These are phyloP conservation scores for Dorcoceras hygrometricum DNA, from an alignment of 257 asterid species.

Conservation along the genomic window DNA sequence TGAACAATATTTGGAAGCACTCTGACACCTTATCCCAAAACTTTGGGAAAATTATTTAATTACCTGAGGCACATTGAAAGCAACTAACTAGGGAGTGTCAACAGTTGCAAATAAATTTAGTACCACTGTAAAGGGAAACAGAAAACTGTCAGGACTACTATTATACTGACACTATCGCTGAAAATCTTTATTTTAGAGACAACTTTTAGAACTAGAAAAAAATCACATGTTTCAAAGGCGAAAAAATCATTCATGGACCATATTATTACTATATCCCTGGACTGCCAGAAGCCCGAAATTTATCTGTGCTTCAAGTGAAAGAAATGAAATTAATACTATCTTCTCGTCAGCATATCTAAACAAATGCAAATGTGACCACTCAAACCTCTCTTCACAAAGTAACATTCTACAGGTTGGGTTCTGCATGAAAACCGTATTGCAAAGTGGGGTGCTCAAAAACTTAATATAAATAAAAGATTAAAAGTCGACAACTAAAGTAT, in stretches of 20 bases:
- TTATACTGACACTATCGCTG: neutral
- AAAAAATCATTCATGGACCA: neutral
- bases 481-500: no score
- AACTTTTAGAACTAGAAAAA: neutral
- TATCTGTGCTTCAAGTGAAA: neutral
- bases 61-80: conserved; percentile 81
- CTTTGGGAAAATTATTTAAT: conserved; percentile 12
- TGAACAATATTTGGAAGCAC: conserved; percentile 12
- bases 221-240: neutral
- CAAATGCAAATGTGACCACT: neutral
- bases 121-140: conserved; percentile 46
- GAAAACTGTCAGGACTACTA: conserved; percentile 21
- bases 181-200: neutral
- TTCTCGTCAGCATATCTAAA: neutral
- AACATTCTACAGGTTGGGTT: neutral
- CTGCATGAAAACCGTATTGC: neutral
- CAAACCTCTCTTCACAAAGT: no score
- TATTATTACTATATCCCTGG: neutral
- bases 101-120: conserved; percentile 56
- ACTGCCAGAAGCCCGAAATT: neutral
- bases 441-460: neutral
- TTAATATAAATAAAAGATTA: neutral
- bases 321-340: no score
- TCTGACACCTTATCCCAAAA: conserved; percentile 5
- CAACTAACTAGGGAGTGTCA: conserved; percentile 57